Evolutionary conservation across 495 filamentous ascomycete genomes (phyloP).

Genomic region (Aspergillus heteromorphus): DNA sequence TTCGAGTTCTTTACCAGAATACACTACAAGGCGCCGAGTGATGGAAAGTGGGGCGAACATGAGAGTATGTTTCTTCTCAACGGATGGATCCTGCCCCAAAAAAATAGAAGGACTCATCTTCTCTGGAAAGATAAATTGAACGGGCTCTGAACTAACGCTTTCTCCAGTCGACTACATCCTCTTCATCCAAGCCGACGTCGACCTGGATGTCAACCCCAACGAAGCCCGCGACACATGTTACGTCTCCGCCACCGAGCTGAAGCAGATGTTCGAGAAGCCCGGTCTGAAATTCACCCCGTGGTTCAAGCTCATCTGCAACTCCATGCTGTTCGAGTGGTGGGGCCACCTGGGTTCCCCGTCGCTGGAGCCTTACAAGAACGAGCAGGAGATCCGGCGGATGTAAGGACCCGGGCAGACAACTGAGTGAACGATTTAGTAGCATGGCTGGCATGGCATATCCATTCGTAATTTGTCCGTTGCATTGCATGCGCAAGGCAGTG

Average conservation of each 20-base stretch:
- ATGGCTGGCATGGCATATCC: too few species aligned
- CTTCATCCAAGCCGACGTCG: constrained; percentile 92
- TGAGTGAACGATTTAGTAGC: neutral
- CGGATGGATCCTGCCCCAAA: too few species aligned
- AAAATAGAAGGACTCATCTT: too few species aligned
- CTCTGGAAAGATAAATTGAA: too few species aligned
- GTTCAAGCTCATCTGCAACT: constrained; percentile 99
- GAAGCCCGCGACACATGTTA: constrained; percentile 82
- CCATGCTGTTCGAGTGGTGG: constrained; percentile 99
- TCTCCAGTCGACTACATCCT: constrained; percentile 92
- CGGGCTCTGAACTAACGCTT: too few species aligned
- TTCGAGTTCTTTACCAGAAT: constrained; percentile 95
- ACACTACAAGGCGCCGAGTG: constrained; percentile 95
- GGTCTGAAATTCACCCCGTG: constrained; percentile 87
- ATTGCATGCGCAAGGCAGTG: too few species aligned
- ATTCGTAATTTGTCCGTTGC: too few species aligned
- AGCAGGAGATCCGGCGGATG: constrained; percentile 88
- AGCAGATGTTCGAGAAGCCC: constrained; percentile 76
- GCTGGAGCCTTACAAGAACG: constrained; percentile 79
- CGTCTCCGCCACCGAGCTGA: constrained; percentile 76
- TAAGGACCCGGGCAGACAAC: constrained; percentile 17
- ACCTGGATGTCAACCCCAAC: constrained; percentile 74
- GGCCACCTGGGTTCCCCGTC: constrained; percentile 67
- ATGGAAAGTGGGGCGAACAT: constrained; percentile 98
- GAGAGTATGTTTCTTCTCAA: constrained; percentile 63